Conservation (phyloP, 23 red algal species). For the Gracilaria domingensis region DNA sequence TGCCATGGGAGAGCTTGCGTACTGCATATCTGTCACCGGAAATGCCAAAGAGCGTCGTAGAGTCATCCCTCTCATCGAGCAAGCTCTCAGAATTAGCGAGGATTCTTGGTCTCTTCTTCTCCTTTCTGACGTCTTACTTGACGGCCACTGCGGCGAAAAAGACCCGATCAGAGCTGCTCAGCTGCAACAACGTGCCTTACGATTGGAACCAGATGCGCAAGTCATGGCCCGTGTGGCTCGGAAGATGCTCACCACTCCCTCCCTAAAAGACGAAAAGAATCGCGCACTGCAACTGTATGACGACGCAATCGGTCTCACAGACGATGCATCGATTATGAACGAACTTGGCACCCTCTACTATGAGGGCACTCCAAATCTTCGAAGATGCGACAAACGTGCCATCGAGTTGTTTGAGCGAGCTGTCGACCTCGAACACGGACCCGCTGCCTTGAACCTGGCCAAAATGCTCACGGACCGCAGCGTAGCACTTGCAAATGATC, state of each 20-base stretch:
- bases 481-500: background rate
- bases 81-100: background rate
- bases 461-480: background rate
- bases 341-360: background rate
- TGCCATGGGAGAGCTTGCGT: background rate
- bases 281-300: background rate
- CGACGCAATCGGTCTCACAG: background rate
- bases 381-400: background rate
- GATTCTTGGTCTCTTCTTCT: background rate
- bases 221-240: background rate
- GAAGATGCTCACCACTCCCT: background rate
- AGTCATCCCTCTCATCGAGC: background rate
- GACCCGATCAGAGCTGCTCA: background rate
- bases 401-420: background rate
- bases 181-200: background rate
- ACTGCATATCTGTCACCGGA: background rate
- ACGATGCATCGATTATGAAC: background rate
- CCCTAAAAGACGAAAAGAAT: background rate
- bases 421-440: background rate
- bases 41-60: background rate
- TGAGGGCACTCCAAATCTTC: background rate
- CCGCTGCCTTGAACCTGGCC: background rate
- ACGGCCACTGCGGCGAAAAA: background rate
- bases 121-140: background rate
- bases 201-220: background rate